A percentile compares a stretch with the other conserved stretches of the same genome.
phyloP scores from a whole-genome alignment of 768 basidiomycete species.

The Exidia glandulosa region DNA sequence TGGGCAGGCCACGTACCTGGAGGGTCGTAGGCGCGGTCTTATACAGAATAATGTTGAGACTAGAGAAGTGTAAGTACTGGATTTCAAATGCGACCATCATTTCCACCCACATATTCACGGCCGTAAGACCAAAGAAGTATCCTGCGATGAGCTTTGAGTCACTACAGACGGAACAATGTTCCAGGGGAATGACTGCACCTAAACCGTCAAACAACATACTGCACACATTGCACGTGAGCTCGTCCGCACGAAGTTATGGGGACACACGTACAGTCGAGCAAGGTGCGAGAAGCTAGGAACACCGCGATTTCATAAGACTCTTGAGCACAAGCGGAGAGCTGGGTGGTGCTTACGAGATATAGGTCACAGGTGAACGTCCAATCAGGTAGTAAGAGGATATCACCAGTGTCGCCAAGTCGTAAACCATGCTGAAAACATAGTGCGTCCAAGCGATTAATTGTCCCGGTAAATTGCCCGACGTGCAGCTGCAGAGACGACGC shows the following conservation, averaged over 20 bases:
- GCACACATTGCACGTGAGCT: background rate
- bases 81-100: no score
- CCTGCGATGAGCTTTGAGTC: background rate
- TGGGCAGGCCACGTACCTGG: background rate
- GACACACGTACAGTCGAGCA: background rate
- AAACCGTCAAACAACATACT: background rate
- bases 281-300: background rate
- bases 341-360: background rate
- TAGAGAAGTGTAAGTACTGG: no score
- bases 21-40: background rate
- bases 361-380: conserved; percentile 20
- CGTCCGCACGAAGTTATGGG: background rate
- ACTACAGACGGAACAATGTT: no score
- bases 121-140: background rate
- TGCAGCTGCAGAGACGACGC: conserved; percentile 30
- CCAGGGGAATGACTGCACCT: no score
- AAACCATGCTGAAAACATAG: conserved; percentile 47
- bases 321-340: no score
- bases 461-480: conserved; percentile 25
- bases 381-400: conserved; percentile 43
- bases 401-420: conserved; percentile 40
- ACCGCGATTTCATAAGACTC: background rate
- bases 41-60: background rate
- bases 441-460: conserved; percentile 41
- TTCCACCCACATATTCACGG: background rate